Percentiles rank a stretch among this genome's conserved stretches.
Evolutionary conservation across 257 asterid genomes (phyloP).

Genomic region (Solanum sejunctum): DNA sequence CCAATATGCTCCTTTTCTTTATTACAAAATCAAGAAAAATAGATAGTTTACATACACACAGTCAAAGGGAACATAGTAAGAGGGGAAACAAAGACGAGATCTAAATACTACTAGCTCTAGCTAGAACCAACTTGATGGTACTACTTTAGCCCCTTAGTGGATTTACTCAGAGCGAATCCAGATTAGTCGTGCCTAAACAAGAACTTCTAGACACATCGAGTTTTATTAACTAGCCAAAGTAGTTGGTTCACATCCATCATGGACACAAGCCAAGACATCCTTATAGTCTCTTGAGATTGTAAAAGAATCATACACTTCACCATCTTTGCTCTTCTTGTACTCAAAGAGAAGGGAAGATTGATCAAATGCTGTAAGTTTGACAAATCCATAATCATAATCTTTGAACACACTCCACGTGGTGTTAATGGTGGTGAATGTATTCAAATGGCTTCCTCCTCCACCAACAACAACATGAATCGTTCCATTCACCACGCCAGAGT

Average conservation of each 20-base stretch:
- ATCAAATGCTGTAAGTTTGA: neutral
- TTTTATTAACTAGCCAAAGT: neutral
- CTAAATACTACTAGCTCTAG: neutral
- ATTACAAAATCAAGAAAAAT: neutral
- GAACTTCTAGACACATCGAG: neutral
- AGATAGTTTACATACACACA: neutral
- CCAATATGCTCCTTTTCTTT: neutral
- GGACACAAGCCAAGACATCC: neutral
- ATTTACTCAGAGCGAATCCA: neutral
- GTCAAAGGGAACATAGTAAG: neutral
- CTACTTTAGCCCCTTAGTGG: neutral
- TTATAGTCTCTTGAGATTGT: neutral
- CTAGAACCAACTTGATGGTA: neutral
- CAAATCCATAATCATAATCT: neutral
- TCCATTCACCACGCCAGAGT: constrained; percentile 31
- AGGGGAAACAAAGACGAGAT: neutral
- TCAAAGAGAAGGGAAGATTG: neutral
- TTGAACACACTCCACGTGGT: neutral
- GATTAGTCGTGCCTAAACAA: neutral
- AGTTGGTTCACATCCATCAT: neutral
- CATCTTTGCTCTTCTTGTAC: constrained; percentile 1
- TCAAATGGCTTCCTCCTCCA: constrained; percentile 38
- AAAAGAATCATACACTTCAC: neutral
- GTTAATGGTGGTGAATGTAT: neutral
- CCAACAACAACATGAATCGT: constrained; percentile 44